Evolutionary conservation across 306 rosid species (phyloP), one percentile per base, ranked within the genome.

Genomic region (Begonia peltatifolia): DNA sequence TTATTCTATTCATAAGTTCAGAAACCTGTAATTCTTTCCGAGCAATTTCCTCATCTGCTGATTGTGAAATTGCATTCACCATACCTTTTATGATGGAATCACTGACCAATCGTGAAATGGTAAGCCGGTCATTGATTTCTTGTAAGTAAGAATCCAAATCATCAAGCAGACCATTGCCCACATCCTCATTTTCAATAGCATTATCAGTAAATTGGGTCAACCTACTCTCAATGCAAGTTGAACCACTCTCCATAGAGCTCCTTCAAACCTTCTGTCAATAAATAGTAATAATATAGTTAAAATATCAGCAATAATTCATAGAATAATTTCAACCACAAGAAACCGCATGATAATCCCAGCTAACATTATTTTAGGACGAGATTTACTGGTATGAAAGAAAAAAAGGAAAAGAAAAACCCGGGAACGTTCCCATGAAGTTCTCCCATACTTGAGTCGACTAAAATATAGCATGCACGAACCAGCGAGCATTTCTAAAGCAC

Each of bases 91-190:
- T 66, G 53, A 92, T 67, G 12, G 93, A 79, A 56, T 92, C 96
- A 52, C 84, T 81, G 47, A 86, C 99, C 94, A 86, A 73, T 74
- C 94, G 75, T 6, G 95, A 86, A n/a, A 92, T 64, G 25, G 73
- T 72, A 74, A 86, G 52, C 74, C 75, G 70, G 23, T 74, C 88
- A 44, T 71, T 60, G 3, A 92, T 63, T 23, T 81, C 96, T 52
- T 68, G 41, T 48, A 51, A 60, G 72, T 75, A 68, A 12, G 94
- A 74, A 7, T 92, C 99, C 58, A 81, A 69, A 58, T 74, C 78
- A 73, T 79, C 83, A 7, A 90, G 58, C 55, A 90, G 16, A 25
- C 54, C 65, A 43, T 63, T 76, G 20, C 55, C 82, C 58, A 16
- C 52, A 49, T 68, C 61, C 68, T 59, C 92, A 61, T 59, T 61